Base-by-base conservation (phyloP, 768 basidiomycete species). In the Serpula lacrymans region DNA sequence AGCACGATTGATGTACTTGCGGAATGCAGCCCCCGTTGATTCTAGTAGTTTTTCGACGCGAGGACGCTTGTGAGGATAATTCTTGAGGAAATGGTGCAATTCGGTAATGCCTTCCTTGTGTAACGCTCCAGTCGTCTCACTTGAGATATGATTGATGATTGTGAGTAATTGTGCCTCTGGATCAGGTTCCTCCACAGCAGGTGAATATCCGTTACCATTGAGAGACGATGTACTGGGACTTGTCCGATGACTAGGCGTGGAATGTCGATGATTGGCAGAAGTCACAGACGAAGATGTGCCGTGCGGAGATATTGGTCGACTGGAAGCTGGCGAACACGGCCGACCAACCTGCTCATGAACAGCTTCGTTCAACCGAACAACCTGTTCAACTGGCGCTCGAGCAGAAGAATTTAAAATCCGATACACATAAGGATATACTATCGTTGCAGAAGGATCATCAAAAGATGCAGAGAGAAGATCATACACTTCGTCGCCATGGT, bases 101-200 rank as follows among this genome's bases (percentile, higher is more conserved):
- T 94, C 91, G 3, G 91, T 94, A 41, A 98, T 93, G 3, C 91
- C 90, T 60, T 95, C 90, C 62, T 92, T 92, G 60, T 92, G 88
- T 66, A 90, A 69, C 12, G 88, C 87, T 12, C 87, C 88, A 4
- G 89, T 88, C 17, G 88, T 88, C 65, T 91, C 86, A 57, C 84
- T 88, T 23, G 87, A 90, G 43, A 89, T 89, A 56, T 92, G 86
- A 29, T 81, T 82, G 53, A 92, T 88, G 50, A 93, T 87, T 10
- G 78, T 78, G 42, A 84, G 76, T 31, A 94, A 67, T 52, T 90
- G 84, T 9, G 80, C 83, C 55, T 93, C 91, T 9, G 88, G 87
- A 59, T 94, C 92, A 1, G 88, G 86, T 57, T 93, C 89, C 59
- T 84, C 82, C 6, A 70, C 69, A 1, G 74, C 69, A 5, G 77